A percentile compares a stretch with the other conserved stretches of the same genome.
These are phyloP conservation scores for Vaccinium darrowii DNA, from an alignment of 148 eudicot genomes.

Conservation along the genomic window DNA sequence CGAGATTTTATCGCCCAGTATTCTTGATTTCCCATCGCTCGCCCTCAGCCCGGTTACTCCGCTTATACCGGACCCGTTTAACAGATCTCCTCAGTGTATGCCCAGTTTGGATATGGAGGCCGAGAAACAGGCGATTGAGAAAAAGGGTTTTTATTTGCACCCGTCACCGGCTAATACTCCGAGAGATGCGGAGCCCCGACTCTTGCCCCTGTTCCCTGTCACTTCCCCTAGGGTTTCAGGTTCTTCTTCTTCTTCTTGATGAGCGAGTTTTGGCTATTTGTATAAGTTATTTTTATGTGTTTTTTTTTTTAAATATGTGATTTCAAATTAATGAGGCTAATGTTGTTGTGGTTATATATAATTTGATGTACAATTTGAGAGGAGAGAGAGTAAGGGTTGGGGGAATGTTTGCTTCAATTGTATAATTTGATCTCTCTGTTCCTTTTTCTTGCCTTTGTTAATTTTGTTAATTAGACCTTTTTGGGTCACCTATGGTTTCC, in stretches of 20 bases:
- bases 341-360: slow-evolving; percentile 8
- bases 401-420: slow-evolving; percentile 15
- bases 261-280: slow-evolving; percentile 7
- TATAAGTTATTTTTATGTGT: neutral
- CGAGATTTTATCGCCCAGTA: slow-evolving; percentile 63
- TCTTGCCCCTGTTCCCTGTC: slow-evolving; percentile 60
- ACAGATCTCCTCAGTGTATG: slow-evolving; percentile 26
- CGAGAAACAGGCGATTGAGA: slow-evolving; percentile 48
- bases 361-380: slow-evolving; percentile 19
- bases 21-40: slow-evolving; percentile 72
- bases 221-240: slow-evolving; percentile 50
- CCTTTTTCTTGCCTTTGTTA: neutral
- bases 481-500: neutral
- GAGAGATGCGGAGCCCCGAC: slow-evolving; percentile 52
- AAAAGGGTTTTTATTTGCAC: slow-evolving; percentile 49
- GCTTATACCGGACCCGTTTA: slow-evolving; percentile 54
- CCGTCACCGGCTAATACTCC: slow-evolving; percentile 61
- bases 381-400: neutral
- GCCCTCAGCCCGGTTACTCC: slow-evolving; percentile 60
- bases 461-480: neutral
- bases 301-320: slow-evolving; percentile 21
- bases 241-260: slow-evolving; percentile 35
- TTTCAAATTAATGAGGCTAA: slow-evolving; percentile 24
- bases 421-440: slow-evolving; percentile 7
- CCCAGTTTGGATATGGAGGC: slow-evolving; percentile 28